phyloP scores from a whole-genome alignment of 371 early-diverging fungal genomes.

The Entomophthora muscae region DNA sequence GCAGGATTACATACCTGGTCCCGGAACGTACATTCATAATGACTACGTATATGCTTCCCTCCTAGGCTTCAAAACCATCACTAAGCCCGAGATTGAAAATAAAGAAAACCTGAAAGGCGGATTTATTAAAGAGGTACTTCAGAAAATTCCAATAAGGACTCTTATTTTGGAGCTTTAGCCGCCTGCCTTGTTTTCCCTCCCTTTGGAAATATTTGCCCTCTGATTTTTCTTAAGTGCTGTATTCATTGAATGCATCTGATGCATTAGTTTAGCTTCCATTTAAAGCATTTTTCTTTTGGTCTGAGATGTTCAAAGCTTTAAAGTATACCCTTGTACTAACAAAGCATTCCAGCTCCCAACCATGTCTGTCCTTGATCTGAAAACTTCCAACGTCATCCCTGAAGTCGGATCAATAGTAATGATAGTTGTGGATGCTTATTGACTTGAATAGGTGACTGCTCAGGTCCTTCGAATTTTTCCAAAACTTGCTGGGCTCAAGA shows the following conservation, averaged over 20 bases:
- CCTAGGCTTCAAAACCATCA: conserved; percentile 38
- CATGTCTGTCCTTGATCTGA: conserved; percentile 43
- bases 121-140: conserved; percentile 5
- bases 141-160: background rate
- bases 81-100: conserved; percentile 6
- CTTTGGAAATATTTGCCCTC: too few species aligned
- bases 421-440: conserved; percentile 1
- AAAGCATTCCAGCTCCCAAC: conserved; percentile 25
- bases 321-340: too few species aligned
- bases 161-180: background rate
- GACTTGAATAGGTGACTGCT: conserved; percentile 33
- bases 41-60: conserved; percentile 62
- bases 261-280: too few species aligned
- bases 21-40: conserved; percentile 63
- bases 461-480: conserved; percentile 75
- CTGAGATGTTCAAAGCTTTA: too few species aligned
- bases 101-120: conserved; percentile 21
- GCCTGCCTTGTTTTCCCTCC: too few species aligned
- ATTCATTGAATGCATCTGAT: too few species aligned
- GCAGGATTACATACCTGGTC: conserved; percentile 44
- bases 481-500: conserved; percentile 62
- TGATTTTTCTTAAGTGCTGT: too few species aligned
- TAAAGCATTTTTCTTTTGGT: too few species aligned
- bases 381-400: conserved; percentile 60
- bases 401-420: conserved; percentile 63